Evolutionary conservation across 768 basidiomycete genomes (phyloP).

Genomic region (Podaxis pistillaris): DNA sequence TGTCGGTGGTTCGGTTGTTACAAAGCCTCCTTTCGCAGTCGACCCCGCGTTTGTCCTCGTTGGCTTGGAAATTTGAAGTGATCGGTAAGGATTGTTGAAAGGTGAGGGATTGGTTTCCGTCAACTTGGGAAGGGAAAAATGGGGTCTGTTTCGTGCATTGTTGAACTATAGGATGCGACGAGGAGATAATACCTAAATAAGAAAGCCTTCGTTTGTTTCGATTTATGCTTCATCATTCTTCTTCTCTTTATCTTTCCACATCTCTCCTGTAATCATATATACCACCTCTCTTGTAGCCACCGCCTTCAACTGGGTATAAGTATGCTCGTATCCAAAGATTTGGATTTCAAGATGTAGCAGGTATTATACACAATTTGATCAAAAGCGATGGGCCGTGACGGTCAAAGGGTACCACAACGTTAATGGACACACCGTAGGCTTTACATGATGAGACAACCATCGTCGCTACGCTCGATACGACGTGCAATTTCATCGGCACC

Average conservation of each 20-base stretch:
- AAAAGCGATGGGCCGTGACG: neutral
- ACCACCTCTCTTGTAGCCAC: neutral
- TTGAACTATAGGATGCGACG: neutral
- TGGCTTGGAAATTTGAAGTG: constrained; percentile 71
- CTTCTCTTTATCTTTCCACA: neutral
- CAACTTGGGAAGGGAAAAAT: neutral
- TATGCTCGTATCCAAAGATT: neutral
- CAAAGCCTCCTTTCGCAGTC: constrained; percentile 74
- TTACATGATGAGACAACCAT: constrained; percentile 73
- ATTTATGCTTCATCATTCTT: neutral
- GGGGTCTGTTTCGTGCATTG: neutral
- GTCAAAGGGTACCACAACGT: neutral
- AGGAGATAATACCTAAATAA: neutral
- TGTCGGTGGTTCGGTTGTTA: constrained; percentile 83
- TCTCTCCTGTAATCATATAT: neutral
- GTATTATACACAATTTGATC: no score
- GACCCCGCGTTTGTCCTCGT: constrained; percentile 80
- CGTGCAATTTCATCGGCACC: constrained; percentile 58
- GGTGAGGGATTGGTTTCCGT: constrained; percentile 1
- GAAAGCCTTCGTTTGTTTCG: neutral
- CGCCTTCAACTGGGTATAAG: neutral
- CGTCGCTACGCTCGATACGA: constrained; percentile 49
- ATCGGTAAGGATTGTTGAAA: neutral
- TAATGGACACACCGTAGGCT: constrained; percentile 1
- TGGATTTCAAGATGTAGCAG: neutral